phyloP scores from a whole-genome alignment of 1,284 basidiomycete species.

The Cryptococcus sp. region DNA sequence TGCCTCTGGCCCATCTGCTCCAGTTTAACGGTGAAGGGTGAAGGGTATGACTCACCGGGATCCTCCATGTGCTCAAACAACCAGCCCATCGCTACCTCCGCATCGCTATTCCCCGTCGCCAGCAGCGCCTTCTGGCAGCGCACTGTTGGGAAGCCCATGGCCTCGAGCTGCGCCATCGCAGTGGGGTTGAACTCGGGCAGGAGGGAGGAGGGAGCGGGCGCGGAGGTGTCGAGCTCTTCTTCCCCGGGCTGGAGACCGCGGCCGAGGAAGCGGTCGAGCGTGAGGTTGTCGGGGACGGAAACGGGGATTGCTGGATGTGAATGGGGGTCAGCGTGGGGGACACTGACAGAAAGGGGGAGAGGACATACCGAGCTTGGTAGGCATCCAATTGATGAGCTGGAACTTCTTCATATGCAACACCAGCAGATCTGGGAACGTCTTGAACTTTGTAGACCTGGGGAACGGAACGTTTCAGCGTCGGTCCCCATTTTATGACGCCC shows the following conservation, averaged over 20 bases:
- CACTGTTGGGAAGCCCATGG: conserved; percentile 81
- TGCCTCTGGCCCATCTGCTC: neutral
- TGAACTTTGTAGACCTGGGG: conserved; percentile 73
- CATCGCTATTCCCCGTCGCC: conserved; percentile 75
- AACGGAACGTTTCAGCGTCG: neutral
- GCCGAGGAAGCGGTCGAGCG: conserved; percentile 69
- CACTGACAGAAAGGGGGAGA: neutral
- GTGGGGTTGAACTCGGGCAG: conserved; percentile 67
- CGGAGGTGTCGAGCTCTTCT: conserved; percentile 59
- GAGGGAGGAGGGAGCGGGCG: conserved; percentile 53
- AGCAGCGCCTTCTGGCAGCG: conserved; percentile 84
- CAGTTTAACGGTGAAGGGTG: neutral
- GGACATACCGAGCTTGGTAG: conserved; percentile 77
- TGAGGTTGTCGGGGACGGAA: conserved; percentile 62
- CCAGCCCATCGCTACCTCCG: conserved; percentile 92
- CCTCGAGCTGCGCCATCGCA: conserved; percentile 70
- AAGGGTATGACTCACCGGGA: conserved; percentile 57
- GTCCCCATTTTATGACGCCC: neutral
- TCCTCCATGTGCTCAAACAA: conserved; percentile 95
- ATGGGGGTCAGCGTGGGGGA: conserved; percentile 6
- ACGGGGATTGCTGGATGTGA: conserved; percentile 72
- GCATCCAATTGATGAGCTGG: conserved; percentile 95
- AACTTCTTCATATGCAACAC: conserved; percentile 92
- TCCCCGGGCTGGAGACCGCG: conserved; percentile 72
- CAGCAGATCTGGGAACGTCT: conserved; percentile 83